Base-by-base conservation (phyloP, 108 stramenopile species). In the Tribonema minus region DNA sequence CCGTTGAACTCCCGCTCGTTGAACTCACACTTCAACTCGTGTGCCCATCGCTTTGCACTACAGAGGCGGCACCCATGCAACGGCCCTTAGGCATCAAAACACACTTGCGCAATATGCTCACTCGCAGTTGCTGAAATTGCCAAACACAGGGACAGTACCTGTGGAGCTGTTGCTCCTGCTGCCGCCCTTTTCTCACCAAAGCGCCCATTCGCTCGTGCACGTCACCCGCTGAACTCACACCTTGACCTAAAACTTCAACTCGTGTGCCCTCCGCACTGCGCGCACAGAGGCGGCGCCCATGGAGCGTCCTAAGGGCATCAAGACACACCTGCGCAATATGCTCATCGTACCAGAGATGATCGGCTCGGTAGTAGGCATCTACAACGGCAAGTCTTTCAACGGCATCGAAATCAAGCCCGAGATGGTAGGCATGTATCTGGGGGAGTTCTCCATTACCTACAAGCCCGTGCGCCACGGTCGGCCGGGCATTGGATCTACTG, bases 361-460 rank as follows among this genome's bases (percentile, higher is more conserved):
- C 84, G 99, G 99, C 81, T 92, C 92, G 70, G 94, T 95, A 67
- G 89, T 98, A 69, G 97, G 95, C 81, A 95, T 99, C 84, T 98
- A 99, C 95, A 99, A 99, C 86, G 99, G 77, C 26, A 79, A 79
- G 77, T 70, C 68, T 3, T 68, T 79, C 67, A 79, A 79, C 68
- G 77, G 77, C 81, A 95, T 99, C 66, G 99, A 99, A 87, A 96
- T 99, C 92, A 98, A 97, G 90, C 95, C 97, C 29, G 97, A 99
- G 86, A 99, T 99, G 99, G 89, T 98, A 68, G 99, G 97, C 58
- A 94, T 96, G 91, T 99, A 99, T 87, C 88, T 97, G 71, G 99
- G 94, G 70, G 99, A 99, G 89, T 99, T 99, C 87, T 95, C 96
- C 63, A 97, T 99, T 81, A 96, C 99, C 61, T 99, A 99, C 95